Evolutionary conservation across 306 rosid species (phyloP), one percentile per base, ranked within the genome.

Genomic region (Trifolium fragiferum): DNA sequence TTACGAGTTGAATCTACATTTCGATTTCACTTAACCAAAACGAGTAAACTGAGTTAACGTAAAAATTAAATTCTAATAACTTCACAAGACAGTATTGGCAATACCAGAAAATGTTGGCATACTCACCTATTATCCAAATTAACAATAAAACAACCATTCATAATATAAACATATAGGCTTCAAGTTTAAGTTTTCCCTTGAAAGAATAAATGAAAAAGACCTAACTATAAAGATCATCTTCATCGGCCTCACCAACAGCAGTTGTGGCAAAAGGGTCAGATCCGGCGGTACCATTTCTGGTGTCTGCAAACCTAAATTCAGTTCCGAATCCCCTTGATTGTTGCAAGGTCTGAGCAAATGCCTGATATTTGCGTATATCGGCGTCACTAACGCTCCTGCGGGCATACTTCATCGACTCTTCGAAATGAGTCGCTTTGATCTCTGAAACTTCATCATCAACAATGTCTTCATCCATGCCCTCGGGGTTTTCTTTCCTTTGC

Each of bases 341-440:
- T 74, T 87, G 88, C 13, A 87, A 79, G 47, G 90, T 87, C 70
- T 82, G 88, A 76, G 90, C 86, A 84, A 86, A 86, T 49, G 83
- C 84, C 75, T 84, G 90, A 77, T 86, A 86, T 54, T 86, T 86
- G 62, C 88, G 83, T 8, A 86, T 86, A 70, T 84, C 90, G 11
- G 88, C 88, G 35, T 84, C 87, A 14, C 88, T 86, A 7, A 86
- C 90, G 76, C 90, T 86, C 74, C 86, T 78, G 5, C 90, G 90
- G 2, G 87, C 90, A 72, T 9, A 86, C 68, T 83, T 86, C 90
- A 86, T 83, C 15, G 87, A 86, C 86, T 86, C 87, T 37, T 86
- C 87, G 20, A 86, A 86, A 73, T 86, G 90, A 58, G 82, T 82
- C 57, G 82, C 86, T 62, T 72, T 86, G 33, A 86, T 86, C 82